These are phyloP conservation scores for Kodamaea plutei DNA, from an alignment of 1,139 yeast species.

Conservation along the genomic window DNA sequence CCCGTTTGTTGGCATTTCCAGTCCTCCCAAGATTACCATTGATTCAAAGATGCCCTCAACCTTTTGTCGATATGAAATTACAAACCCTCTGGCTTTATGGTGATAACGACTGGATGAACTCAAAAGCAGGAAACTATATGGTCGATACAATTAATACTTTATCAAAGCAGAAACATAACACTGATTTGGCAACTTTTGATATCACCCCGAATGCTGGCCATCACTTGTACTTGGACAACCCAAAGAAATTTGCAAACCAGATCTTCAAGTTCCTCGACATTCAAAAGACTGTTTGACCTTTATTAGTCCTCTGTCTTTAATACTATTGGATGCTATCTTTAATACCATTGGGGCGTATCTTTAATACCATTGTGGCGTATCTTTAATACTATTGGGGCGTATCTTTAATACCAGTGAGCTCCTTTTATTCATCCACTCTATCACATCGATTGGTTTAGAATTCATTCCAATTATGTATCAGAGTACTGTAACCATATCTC, in stretches of 20 bases:
- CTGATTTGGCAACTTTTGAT: conserved; percentile 31
- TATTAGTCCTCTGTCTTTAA: too few relatives aligned
- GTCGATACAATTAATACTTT: conserved; percentile 36
- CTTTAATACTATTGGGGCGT: too few relatives aligned
- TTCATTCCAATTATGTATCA: too few relatives aligned
- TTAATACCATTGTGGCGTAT: too few relatives aligned
- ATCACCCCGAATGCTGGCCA: conserved; percentile 39
- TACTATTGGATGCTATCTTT: too few relatives aligned
- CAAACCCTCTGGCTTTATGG: conserved; percentile 48
- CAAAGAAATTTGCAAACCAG: conserved; percentile 11
- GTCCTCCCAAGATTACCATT: conserved; percentile 43
- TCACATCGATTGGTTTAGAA: too few relatives aligned
- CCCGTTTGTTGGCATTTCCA: conserved; percentile 37
- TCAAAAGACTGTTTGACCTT: too few relatives aligned
- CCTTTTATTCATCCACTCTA: too few relatives aligned
- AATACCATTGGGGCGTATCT: too few relatives aligned
- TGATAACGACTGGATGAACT: conserved; percentile 48
- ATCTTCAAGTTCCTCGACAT: conserved; percentile 10
- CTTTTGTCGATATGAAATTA: conserved; percentile 31
- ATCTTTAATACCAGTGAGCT: too few relatives aligned
- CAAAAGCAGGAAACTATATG: conserved; percentile 40
- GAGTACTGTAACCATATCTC: too few relatives aligned
- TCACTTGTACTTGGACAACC: conserved; percentile 38
- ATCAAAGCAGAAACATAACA: conserved; percentile 14
- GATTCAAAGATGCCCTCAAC: conserved; percentile 40